These are phyloP conservation scores for Neofusicoccum kwambonambiense DNA, from an alignment of 2,329 filamentous ascomycete genomes.

Conservation along the genomic window DNA sequence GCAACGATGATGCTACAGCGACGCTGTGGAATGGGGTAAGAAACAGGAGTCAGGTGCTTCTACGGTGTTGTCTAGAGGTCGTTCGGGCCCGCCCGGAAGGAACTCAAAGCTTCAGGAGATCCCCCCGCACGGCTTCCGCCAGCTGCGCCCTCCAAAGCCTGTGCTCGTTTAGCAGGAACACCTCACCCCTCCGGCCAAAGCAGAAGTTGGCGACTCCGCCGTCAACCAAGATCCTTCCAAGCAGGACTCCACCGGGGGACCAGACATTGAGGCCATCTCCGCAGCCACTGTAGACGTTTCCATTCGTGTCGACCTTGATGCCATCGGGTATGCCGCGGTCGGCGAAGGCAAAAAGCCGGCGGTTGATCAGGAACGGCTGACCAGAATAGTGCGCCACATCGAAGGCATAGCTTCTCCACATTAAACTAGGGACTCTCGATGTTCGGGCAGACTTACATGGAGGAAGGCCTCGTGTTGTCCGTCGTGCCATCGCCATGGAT, in stretches of 20 bases:
- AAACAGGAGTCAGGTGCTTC: background rate
- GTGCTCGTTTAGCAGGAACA: conserved; percentile 49
- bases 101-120: conserved; percentile 16
- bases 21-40: too few relatives aligned
- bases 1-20: too few relatives aligned
- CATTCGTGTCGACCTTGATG: conserved; percentile 54
- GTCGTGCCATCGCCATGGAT: conserved; percentile 14
- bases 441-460: conserved; percentile 1
- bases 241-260: conserved; percentile 44
- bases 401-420: conserved; percentile 39
- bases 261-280: conserved; percentile 54
- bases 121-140: conserved; percentile 18
- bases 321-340: conserved; percentile 47
- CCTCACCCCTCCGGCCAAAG: conserved; percentile 46
- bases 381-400: conserved; percentile 43
- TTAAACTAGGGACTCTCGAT: background rate
- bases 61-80: background rate
- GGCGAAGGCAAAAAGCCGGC: conserved; percentile 53
- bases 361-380: conserved; percentile 35
- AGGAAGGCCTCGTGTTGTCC: conserved; percentile 19
- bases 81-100: background rate
- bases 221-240: conserved; percentile 35
- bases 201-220: conserved; percentile 50
- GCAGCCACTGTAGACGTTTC: conserved; percentile 55
- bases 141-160: conserved; percentile 26